A percentile compares a stretch with the other conserved stretches of the same genome.
Conservation (phyloP, 257 asterid genomes). For the Solanum bulbocastanum region DNA sequence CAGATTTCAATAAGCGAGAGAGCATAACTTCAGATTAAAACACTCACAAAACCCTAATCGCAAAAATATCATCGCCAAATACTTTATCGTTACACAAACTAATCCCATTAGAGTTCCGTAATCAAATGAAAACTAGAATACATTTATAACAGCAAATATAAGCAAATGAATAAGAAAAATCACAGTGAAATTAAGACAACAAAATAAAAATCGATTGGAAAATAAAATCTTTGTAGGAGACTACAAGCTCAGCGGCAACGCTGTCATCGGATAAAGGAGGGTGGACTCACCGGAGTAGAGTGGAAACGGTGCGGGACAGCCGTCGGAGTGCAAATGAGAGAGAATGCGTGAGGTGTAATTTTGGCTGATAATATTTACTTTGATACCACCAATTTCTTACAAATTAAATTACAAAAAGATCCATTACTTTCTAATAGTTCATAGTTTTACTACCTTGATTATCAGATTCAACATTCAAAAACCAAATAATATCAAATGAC, state of each 20-base stretch:
- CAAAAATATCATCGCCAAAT: background rate
- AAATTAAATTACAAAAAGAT: background rate
- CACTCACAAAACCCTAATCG: conserved; percentile 10
- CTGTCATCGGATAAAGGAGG: background rate
- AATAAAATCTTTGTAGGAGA: background rate
- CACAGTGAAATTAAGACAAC: background rate
- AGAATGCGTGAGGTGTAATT: background rate
- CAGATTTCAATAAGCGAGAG: background rate
- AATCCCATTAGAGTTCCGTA: background rate
- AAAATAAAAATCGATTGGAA: background rate
- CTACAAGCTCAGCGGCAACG: background rate
- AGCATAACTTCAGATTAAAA: background rate
- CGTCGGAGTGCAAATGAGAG: conserved; percentile 4
- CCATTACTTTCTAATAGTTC: background rate
- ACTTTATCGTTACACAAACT: background rate
- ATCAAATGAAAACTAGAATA: background rate
- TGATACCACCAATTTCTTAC: background rate
- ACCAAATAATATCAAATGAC: background rate
- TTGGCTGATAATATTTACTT: background rate
- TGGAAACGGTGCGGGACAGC: background rate
- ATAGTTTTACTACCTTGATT: background rate
- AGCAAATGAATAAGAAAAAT: background rate
- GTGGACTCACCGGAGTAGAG: background rate
- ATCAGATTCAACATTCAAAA: too few relatives aligned
- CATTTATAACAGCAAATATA: background rate